Evolutionary conservation across 495 filamentous ascomycete genomes (phyloP).

Genomic region (Penicillium egyptiacum): DNA sequence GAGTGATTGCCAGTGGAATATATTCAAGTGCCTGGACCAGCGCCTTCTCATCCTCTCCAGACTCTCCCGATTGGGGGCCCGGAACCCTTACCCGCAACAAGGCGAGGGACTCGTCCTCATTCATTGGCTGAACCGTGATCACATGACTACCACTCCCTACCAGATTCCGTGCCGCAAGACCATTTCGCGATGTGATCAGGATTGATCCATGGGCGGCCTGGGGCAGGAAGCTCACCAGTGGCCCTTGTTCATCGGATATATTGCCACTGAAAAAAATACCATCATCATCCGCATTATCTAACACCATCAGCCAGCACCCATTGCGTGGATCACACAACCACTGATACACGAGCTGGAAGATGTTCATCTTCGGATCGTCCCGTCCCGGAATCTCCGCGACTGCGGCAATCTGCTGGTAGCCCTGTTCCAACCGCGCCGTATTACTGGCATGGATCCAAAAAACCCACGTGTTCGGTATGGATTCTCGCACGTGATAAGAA

Average conservation of each 20-base stretch:
- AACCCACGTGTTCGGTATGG: constrained; percentile 34
- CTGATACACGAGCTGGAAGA: constrained; percentile 21
- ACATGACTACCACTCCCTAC: constrained; percentile 15
- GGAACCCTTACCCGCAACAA: constrained; percentile 18
- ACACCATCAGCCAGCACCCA: constrained; percentile 29
- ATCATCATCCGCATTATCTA: constrained; percentile 40
- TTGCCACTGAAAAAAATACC: constrained; percentile 23
- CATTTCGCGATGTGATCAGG: constrained; percentile 40
- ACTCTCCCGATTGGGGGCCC: constrained; percentile 7
- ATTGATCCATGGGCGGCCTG: background rate
- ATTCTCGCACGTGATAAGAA: constrained; percentile 36
- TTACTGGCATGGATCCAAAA: constrained; percentile 41
- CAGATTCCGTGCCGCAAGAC: constrained; percentile 26
- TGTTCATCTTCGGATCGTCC: constrained; percentile 20
- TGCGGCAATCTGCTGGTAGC: constrained; percentile 44
- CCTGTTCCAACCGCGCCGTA: constrained; percentile 42
- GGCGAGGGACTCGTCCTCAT: constrained; percentile 8
- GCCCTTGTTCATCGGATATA: constrained; percentile 11
- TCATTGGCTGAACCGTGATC: constrained; percentile 36
- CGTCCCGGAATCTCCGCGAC: constrained; percentile 25
- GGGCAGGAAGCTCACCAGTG: constrained; percentile 34
- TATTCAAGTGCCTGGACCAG: constrained; percentile 31
- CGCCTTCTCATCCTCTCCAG: constrained; percentile 15
- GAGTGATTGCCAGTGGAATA: constrained; percentile 37
- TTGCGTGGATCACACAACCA: constrained; percentile 16